Conservation (phyloP, 2,329 filamentous ascomycete genomes). For the Malbranchea cinnamomea region DNA sequence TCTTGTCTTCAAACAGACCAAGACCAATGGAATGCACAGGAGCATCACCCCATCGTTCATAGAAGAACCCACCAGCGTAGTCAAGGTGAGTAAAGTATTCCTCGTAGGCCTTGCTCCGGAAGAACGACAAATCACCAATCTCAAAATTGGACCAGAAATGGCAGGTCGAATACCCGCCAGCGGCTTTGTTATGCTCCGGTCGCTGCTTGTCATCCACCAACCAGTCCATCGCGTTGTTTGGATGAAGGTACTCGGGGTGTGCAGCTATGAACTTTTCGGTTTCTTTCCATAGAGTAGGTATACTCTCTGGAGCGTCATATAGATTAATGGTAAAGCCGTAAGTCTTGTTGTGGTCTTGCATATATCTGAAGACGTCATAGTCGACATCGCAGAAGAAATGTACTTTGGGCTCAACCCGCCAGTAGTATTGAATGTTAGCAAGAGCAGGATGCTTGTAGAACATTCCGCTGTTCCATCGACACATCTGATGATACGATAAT, state of each 20-base stretch:
- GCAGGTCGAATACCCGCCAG: constrained; percentile 91
- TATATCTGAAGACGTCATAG: constrained; percentile 96
- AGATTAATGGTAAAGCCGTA: constrained; percentile 98
- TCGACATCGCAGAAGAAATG: constrained; percentile 99
- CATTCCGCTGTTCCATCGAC: constrained; percentile 93
- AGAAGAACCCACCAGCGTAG: constrained; percentile 90
- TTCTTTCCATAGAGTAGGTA: constrained; percentile 87
- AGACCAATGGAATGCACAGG: constrained; percentile 91
- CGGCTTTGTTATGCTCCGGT: constrained; percentile 63
- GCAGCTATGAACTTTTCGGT: constrained; percentile 79
- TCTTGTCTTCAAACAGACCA: constrained; percentile 79
- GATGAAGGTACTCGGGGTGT: constrained; percentile 64
- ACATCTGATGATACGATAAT: constrained; percentile 96
- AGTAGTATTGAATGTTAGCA: constrained; percentile 75
- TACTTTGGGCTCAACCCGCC: constrained; percentile 96
- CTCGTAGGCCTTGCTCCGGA: constrained; percentile 77
- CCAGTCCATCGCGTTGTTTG: constrained; percentile 80
- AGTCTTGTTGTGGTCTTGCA: constrained; percentile 96
- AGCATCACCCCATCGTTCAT: constrained; percentile 95
- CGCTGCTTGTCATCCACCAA: constrained; percentile 62
- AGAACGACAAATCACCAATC: constrained; percentile 85
- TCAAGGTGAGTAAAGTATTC: constrained; percentile 96
- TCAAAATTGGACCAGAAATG: constrained; percentile 99
- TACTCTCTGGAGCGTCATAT: constrained; percentile 78
- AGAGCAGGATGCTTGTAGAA: constrained; percentile 95